Base-by-base conservation (phyloP, 164 flowering plant genomes). In the Magnolia sinica region DNA sequence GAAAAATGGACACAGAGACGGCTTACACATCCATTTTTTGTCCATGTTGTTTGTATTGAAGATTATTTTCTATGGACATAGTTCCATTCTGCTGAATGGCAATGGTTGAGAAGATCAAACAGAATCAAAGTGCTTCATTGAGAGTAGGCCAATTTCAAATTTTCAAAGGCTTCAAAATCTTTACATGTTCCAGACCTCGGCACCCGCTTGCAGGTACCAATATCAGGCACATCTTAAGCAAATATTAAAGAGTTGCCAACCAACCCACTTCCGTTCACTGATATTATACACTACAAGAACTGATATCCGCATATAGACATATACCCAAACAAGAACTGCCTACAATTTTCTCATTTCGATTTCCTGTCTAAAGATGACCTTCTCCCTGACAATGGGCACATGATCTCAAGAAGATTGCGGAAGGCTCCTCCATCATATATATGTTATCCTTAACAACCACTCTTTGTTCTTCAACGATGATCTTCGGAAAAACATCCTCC, bases 351-450 rank as follows among this genome's bases (percentile, higher is more conserved):
- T 79, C 71, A 91, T 59, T 83, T 78, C 8, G 83, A 61, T 83
- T 93, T 92, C 16, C 75, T 76, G 69, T 50, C 71, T 20, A 29
- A 74, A 87, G 88, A 89, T 23, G 92, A 90, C 19, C 79, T 74
- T 85, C 97, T 91, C 27, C 87, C 70, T 7, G 98, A 93, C 24
- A 85, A 66, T 7, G 99, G 99, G 79, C 81, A 82, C 10, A 90
- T 66, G 11, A 93, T 79, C 87, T 96, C 99, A 14, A 14, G 22
- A 50, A 91, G 45, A 79, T 96, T 96, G 73, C 67, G 80, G 20
- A 89, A 27, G 59, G 80, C 79, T 31, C 99, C 99, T 82, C 79
- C 87, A 61, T 96, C 89, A 27, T 1, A 71, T 90, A 93, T 5
- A 84, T 75, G 78, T 96, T 96, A n/a, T 88, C 84, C 82, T 87